phyloP scores from a whole-genome alignment of 352 stramenopile species.

The Peronospora farinosa region DNA sequence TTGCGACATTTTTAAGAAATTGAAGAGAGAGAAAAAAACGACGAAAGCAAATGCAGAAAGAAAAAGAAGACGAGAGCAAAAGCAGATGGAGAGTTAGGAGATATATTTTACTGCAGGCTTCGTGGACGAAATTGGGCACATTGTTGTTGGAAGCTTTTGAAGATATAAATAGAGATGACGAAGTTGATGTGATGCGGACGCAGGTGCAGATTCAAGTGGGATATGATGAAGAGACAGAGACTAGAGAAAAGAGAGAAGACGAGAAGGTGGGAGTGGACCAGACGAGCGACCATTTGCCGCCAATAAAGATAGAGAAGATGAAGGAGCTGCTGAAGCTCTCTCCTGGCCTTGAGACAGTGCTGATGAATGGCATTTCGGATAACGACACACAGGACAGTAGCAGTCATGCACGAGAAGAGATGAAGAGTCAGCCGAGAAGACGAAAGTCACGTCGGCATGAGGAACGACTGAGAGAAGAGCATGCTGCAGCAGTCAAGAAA shows the following conservation, averaged over 20 bases:
- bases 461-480: slow-evolving; percentile 59
- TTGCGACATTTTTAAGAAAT: slow-evolving; percentile 26
- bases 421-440: slow-evolving; percentile 28
- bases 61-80: slow-evolving; percentile 5
- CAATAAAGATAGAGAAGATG: neutral
- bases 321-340: neutral
- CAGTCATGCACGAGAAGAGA: slow-evolving; percentile 19
- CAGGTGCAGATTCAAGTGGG: slow-evolving; percentile 25
- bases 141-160: slow-evolving; percentile 60
- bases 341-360: slow-evolving; percentile 9
- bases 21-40: slow-evolving; percentile 20
- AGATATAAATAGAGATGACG: slow-evolving; percentile 35
- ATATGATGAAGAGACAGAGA: slow-evolving; percentile 13
- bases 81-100: slow-evolving; percentile 10
- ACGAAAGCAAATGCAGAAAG: slow-evolving; percentile 23
- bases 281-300: neutral
- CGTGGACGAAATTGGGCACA: slow-evolving; percentile 50
- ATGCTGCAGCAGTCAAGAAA: slow-evolving; percentile 54
- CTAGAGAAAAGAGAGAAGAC: neutral
- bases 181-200: slow-evolving; percentile 15
- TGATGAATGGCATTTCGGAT: slow-evolving; percentile 22
- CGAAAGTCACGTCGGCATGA: slow-evolving; percentile 64
- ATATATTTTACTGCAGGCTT: slow-evolving; percentile 40
- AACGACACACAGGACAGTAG: slow-evolving; percentile 44
- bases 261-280: slow-evolving; percentile 1